Conservation (phyloP, 1,139 yeast genomes). For the Spencermartinsiella ligniputridi region DNA sequence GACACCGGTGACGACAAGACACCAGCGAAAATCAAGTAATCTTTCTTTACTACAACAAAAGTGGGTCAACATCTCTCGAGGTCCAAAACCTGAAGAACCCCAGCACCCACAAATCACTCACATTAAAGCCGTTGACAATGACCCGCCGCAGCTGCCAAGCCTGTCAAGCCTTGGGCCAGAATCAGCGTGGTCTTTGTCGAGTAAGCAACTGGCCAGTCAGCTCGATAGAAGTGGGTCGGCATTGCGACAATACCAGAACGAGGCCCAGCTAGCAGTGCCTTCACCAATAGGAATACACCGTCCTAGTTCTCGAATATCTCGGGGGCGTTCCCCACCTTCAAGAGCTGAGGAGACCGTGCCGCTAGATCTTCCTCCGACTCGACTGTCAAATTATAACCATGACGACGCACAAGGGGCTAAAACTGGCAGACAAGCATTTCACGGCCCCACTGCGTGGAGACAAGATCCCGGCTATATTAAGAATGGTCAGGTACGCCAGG, state of each 20-base stretch:
- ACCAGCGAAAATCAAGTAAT: neutral
- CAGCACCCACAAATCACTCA: neutral
- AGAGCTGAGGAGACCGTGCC: neutral
- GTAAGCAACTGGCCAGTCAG: neutral
- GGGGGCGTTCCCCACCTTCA: neutral
- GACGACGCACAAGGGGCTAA: neutral
- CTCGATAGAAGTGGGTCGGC: neutral
- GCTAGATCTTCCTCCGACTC: neutral
- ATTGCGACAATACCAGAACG: neutral
- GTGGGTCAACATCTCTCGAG: neutral
- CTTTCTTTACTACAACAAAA: neutral
- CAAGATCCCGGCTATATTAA: neutral
- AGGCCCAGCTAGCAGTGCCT: neutral
- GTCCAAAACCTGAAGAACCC: neutral
- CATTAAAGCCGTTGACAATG: neutral
- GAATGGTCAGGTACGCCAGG: neutral
- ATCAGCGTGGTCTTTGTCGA: neutral
- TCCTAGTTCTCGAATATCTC: neutral
- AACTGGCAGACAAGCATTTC: neutral
- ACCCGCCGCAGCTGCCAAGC: neutral
- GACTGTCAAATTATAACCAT: neutral
- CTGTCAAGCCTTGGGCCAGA: neutral
- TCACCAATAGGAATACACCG: neutral
- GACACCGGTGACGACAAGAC: neutral
- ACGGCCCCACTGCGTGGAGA: neutral